These are phyloP conservation scores for Brassica incana DNA, from an alignment of 345 rosid genomes.

Conservation along the genomic window DNA sequence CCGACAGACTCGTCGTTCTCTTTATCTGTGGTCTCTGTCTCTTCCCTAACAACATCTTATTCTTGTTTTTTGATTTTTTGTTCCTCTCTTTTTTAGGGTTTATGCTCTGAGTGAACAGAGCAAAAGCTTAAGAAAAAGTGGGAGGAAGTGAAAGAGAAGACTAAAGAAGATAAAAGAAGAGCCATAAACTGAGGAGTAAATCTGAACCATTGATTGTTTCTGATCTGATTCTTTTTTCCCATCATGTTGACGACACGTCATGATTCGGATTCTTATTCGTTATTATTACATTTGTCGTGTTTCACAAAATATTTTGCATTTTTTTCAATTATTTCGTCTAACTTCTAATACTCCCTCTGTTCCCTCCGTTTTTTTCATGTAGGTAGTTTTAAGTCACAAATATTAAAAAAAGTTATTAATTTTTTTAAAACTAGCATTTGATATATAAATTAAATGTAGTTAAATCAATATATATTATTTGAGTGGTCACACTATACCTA, in stretches of 20 bases:
- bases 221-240: constrained; percentile 16
- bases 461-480: no score
- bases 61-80: neutral
- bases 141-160: constrained; percentile 35
- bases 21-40: constrained; percentile 67
- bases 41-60: constrained; percentile 71
- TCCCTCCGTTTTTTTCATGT: no score
- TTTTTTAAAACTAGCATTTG: no score
- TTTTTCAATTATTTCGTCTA: neutral
- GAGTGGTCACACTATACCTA: no score
- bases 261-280: constrained; percentile 29
- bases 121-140: constrained; percentile 19
- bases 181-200: constrained; percentile 57
- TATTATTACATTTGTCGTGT: constrained; percentile 11
- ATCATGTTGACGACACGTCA: constrained; percentile 20
- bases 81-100: neutral
- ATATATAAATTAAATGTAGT: no score
- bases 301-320: neutral
- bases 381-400: no score
- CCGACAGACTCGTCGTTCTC: constrained; percentile 69
- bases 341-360: neutral
- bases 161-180: constrained; percentile 45
- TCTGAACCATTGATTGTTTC: constrained; percentile 50
- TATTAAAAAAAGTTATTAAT: no score
- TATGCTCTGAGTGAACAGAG: constrained; percentile 27